Percentiles rank a stretch among this genome's conserved stretches.
These are phyloP conservation scores for Paracamarosporium sp. DNA, from an alignment of 2,329 filamentous ascomycete species.

Conservation along the genomic window DNA sequence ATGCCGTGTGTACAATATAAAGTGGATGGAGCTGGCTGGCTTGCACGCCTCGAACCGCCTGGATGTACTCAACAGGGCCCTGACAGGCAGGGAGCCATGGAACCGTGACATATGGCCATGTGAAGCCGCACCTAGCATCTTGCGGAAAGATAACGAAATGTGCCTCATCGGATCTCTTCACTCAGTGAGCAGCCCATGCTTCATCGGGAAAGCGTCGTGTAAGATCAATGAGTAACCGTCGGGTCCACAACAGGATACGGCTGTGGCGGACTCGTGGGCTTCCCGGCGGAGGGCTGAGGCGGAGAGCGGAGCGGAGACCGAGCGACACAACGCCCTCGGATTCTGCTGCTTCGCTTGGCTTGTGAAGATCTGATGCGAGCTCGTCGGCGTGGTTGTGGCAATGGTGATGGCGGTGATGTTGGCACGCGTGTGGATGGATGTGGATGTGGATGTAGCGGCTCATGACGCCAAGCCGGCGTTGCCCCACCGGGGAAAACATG, in stretches of 20 bases:
- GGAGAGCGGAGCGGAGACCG: conserved; percentile 1
- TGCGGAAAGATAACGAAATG: background rate
- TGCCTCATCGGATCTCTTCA: background rate
- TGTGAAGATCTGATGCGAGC: background rate
- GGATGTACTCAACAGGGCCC: conserved; percentile 5
- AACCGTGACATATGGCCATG: background rate
- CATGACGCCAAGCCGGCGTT: background rate
- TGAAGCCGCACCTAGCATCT: background rate
- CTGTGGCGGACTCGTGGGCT: background rate
- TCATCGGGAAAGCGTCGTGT: background rate
- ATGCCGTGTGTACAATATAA: conserved; percentile 17
- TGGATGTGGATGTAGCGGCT: background rate
- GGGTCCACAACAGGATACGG: background rate
- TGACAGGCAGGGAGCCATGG: conserved; percentile 12
- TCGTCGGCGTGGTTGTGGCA: background rate
- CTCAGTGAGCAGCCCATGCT: background rate
- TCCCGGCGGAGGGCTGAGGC: background rate
- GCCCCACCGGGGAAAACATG: conserved; percentile 4
- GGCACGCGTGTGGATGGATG: background rate
- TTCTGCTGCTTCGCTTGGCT: background rate
- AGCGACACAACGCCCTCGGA: background rate
- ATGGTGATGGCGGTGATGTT: background rate
- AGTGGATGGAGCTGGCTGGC: background rate
- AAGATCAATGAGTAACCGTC: background rate
- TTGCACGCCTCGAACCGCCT: conserved; percentile 5